Base-by-base conservation (phyloP, 1,139 yeast genomes). In the Geotrichum aggregatum region DNA sequence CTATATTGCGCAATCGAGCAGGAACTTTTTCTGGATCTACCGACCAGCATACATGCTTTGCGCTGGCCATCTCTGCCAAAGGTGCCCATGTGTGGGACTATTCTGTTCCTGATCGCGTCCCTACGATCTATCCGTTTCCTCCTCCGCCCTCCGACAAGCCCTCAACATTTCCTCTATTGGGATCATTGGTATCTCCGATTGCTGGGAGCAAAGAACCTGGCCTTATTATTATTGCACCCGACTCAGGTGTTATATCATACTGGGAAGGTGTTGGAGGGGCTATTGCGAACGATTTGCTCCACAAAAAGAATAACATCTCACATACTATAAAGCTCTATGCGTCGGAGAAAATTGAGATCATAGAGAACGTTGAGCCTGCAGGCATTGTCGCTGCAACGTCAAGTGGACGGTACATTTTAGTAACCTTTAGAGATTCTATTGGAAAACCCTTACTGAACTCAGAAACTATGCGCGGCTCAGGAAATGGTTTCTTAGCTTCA, bases 381-480 rank as follows among this genome's bases (percentile, higher is more conserved):
- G 95, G 96, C 1, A 71, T 88, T 5, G 73, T 84, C 1, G 66
- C 86, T 10, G 79, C 89, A 4, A 87, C 96, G 0, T 80, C 88
- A 4, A 74, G 79, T 61, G 88, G 87, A 38, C 72, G 94, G 56
- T 79, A 84, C 46, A 66, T 84, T 11, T 72, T 86, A 48, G 66
- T 87, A 3, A 74, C 84, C 0, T 72, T 88, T 36, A 76, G 87
- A 58, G 95, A 88, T 65, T 73, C 78, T 47, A 76, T 78, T 45
- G 92, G 95, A 43, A 82, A 80, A 61, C 83, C 89, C 0, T 49
- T 53, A 1, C 52, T 58, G n/a, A 43, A 54, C 19, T 52, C 59
- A 16, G 51, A 50, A 22, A 52, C 63, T 1, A 63, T 65, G 63
- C 55, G 60, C n/a, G 66, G 70, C 11, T 63, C 62, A 44, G 69